A percentile compares a stretch with the other conserved stretches of the same genome.
Evolutionary conservation across 805 yeast genomes (phyloP).

Genomic region (Yamadazyma laniorum): DNA sequence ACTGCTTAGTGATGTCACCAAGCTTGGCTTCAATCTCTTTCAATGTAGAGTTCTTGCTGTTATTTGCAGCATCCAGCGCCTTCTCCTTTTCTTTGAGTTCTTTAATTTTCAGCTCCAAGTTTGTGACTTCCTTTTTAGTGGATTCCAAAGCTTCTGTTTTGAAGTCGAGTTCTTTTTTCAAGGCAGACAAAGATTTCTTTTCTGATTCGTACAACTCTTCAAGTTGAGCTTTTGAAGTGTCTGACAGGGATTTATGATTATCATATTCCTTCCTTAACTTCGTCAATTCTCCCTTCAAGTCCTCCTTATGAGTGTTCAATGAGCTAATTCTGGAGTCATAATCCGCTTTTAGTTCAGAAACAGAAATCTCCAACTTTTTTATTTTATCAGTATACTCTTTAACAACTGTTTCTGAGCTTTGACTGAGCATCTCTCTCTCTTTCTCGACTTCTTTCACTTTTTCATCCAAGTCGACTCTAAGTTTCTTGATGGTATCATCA

Average conservation of each 20-base stretch:
- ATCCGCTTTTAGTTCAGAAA: constrained; percentile 14
- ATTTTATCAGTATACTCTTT: constrained; percentile 50
- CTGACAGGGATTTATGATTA: constrained; percentile 7
- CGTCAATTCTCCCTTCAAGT: constrained; percentile 6
- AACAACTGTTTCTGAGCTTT: constrained; percentile 49
- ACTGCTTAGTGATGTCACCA: not conserved
- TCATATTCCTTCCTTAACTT: constrained; percentile 10
- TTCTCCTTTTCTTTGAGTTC: not conserved
- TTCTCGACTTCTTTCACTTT: constrained; percentile 48
- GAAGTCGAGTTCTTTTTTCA: not conserved
- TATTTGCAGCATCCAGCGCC: not conserved
- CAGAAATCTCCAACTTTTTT: constrained; percentile 38
- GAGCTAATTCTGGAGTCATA: constrained; percentile 9
- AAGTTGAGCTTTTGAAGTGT: not conserved
- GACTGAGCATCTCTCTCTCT: constrained; percentile 47
- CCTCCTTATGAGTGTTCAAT: constrained; percentile 3
- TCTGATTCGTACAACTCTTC: not conserved
- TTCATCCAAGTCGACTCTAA: constrained; percentile 33
- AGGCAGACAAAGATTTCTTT: not conserved
- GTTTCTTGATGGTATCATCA: constrained; percentile 24
- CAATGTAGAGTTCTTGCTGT: too few species aligned
- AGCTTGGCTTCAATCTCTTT: not conserved
- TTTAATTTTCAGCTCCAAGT: not conserved
- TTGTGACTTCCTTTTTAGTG: constrained; percentile 1
- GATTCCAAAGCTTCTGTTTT: constrained; percentile 1